Conservation (phyloP, 2,329 filamentous ascomycete genomes). For the Stromatinia cepivora region DNA sequence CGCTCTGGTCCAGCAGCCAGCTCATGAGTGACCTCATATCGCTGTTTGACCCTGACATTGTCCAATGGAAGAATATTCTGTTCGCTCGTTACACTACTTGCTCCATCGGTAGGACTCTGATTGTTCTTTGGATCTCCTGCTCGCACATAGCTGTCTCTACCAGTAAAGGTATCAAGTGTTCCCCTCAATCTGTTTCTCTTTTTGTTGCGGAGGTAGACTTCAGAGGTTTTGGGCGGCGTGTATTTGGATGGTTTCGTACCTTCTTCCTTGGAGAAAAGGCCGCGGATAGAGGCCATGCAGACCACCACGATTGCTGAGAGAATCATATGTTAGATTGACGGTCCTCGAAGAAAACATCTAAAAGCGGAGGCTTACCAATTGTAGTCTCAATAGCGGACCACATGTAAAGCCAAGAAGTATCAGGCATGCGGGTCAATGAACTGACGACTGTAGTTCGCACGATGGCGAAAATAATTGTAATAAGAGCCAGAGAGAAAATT, state of each 20-base stretch:
- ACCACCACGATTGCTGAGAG: constrained; percentile 1
- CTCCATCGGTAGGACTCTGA: background rate
- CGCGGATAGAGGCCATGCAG: constrained; percentile 1
- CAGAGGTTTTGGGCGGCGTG: background rate
- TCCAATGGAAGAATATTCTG: constrained; percentile 7
- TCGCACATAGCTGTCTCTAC: background rate
- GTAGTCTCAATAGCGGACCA: constrained; percentile 5
- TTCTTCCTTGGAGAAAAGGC: constrained; percentile 7
- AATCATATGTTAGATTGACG: background rate
- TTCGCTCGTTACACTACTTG: constrained; percentile 4
- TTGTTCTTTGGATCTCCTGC: background rate
- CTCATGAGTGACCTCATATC: constrained; percentile 7
- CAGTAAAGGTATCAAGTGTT: constrained; percentile 1
- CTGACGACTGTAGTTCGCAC: constrained; percentile 1
- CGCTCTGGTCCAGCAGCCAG: background rate
- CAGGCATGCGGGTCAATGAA: constrained; percentile 6
- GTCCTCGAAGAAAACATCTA: fast-evolving
- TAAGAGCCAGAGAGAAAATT: constrained; percentile 1
- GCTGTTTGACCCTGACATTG: background rate
- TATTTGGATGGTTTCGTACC: background rate
- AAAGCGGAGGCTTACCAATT: background rate
- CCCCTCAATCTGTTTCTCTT: background rate
- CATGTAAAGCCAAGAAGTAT: constrained; percentile 8
- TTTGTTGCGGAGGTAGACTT: background rate
- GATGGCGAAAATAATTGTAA: background rate